A percentile compares a stretch with the other conserved stretches of the same genome.
Evolutionary conservation across 2,329 filamentous ascomycete species (phyloP).

Genomic region (Epichloe festucae): DNA sequence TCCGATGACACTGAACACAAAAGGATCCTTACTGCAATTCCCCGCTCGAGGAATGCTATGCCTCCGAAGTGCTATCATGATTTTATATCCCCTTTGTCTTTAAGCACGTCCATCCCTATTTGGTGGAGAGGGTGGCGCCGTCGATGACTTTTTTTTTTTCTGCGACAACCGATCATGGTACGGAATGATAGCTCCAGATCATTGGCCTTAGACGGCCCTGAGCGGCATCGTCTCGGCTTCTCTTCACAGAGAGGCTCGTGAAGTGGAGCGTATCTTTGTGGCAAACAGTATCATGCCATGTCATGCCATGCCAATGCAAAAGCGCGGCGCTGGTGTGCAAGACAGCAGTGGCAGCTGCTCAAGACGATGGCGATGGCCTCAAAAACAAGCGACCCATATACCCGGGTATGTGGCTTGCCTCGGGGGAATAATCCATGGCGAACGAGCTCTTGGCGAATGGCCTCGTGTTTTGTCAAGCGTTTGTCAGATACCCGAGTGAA

Average conservation of each 20-base stretch:
- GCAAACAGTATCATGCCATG: neutral
- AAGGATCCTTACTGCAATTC: too few species aligned
- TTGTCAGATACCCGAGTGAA: neutral
- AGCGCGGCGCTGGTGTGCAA: neutral
- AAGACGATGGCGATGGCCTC: neutral
- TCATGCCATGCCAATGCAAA: neutral
- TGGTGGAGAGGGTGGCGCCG: neutral
- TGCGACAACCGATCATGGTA: neutral
- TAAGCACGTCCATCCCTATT: too few species aligned
- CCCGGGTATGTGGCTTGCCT: neutral
- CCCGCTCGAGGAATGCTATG: too few species aligned
- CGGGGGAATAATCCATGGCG: neutral
- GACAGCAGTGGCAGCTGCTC: neutral
- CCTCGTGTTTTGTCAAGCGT: neutral
- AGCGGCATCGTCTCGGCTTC: neutral
- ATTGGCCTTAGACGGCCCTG: neutral
- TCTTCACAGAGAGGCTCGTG: neutral
- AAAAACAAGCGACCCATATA: neutral
- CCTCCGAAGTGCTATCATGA: too few species aligned
- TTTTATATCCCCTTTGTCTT: too few species aligned
- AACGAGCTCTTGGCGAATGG: neutral
- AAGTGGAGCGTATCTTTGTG: neutral
- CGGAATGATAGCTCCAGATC: neutral
- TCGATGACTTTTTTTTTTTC: neutral
- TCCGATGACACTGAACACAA: too few species aligned